Base-by-base conservation (phyloP, 2,329 filamentous ascomycete genomes). In the Phaeosphaeriaceae sp. region DNA sequence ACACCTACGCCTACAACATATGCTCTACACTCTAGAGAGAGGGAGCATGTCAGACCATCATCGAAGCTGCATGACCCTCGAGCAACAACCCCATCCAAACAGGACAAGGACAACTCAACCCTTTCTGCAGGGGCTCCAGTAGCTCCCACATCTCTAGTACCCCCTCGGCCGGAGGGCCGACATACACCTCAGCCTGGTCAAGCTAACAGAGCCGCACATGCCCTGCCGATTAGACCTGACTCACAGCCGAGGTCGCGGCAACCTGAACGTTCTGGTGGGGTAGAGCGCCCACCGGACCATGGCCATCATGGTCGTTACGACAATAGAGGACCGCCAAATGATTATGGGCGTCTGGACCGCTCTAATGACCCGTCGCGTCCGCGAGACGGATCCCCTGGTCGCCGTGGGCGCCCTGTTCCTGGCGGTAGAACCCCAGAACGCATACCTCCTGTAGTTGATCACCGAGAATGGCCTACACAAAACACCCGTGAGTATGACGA, bases 191-290 rank as follows among this genome's bases (percentile, higher is more conserved):
- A 73, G 40, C 47, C 54, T n/a, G 44, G 62, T 18, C 52, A 60
- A 32, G 47, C 56, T 34, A 56, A 61, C 18, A 67, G 70, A 48
- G 50, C 60, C 38, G 61, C 72, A 21, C 77, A 77, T 54, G 70
- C 70, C 13, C 72, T 87, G 6, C 85, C 85, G 1, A 84, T 73
- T 45, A 78, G 83, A 46, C 84, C 84, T 13, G 83, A 87, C 54
- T 77, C 83, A 9, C 82, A 82, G 6, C 81, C 79, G 0, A 76
- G 76, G 18, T 38, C 54, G 16, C 64, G 71, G 30, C 63, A 63
- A 33, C 38, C 54, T 17, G 69, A 73, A 30, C 70, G 71, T 26
- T 54, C 61, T n/a, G 23, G 23, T 26, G 30, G 46, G n/a, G 46
- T 47, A 21, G 72, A 74, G 20, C 69, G 71, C 16, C 57, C 56